Conservation (phyloP, 2,329 filamentous ascomycete species). For the Apiospora phragmitis region DNA sequence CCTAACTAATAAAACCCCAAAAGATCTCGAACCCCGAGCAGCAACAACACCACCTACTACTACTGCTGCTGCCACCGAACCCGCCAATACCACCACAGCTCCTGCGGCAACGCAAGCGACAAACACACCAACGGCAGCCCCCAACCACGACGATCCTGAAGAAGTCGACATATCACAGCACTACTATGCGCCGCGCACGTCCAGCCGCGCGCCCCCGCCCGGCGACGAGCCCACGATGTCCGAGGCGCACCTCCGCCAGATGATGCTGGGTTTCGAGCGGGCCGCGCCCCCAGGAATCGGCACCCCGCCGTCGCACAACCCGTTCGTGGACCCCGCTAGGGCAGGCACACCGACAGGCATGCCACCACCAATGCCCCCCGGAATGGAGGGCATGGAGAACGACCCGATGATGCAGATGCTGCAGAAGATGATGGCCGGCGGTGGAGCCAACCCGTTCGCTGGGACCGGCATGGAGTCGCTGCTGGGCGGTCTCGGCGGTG, state of each 20-base stretch:
- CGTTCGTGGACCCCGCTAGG: slow-evolving; percentile 19
- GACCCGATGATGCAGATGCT: slow-evolving; percentile 76
- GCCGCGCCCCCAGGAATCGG: slow-evolving; percentile 24
- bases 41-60: no score
- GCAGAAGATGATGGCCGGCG: slow-evolving; percentile 65
- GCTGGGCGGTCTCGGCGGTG: slow-evolving; percentile 29
- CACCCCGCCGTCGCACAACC: slow-evolving; percentile 22
- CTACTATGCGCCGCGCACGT: slow-evolving; percentile 59
- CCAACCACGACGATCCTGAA: slow-evolving; percentile 62
- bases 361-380: slow-evolving; percentile 28
- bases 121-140: slow-evolving; percentile 26
- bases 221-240: slow-evolving; percentile 40
- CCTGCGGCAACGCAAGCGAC: slow-evolving; percentile 28
- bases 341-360: slow-evolving; percentile 21
- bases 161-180: slow-evolving; percentile 80
- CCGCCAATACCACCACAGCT: slow-evolving; percentile 34
- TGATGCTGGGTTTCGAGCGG: slow-evolving; percentile 61
- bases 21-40: slow-evolving; percentile 9
- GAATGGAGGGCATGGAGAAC: slow-evolving; percentile 39
- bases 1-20: slow-evolving; percentile 7
- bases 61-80: slow-evolving; percentile 12
- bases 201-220: slow-evolving; percentile 37
- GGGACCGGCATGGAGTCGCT: slow-evolving; percentile 29
- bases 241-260: slow-evolving; percentile 64
- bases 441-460: slow-evolving; percentile 36